Percentiles rank a stretch among this genome's conserved stretches.
These are phyloP conservation scores for Chlorella sp. DNA, from an alignment of 139 green algal species.

Conservation along the genomic window DNA sequence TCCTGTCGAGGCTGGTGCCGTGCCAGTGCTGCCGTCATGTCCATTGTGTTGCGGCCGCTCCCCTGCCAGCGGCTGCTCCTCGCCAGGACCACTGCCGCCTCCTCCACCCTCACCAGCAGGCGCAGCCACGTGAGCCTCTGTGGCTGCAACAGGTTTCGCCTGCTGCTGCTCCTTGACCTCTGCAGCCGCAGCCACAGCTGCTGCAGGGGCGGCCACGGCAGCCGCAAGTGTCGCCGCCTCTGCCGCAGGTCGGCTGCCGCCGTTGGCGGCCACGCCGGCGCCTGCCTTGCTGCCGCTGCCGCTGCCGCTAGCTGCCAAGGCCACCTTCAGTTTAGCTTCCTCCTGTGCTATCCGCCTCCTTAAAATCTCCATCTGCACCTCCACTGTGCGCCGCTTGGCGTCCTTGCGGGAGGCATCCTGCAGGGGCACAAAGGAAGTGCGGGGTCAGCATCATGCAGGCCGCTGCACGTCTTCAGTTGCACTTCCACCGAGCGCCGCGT, in stretches of 20 bases:
- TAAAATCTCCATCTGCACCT: slow-evolving; percentile 28
- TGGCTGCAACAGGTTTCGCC: background rate
- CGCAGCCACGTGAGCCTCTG: background rate
- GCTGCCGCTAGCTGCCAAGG: background rate
- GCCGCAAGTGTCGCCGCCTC: background rate
- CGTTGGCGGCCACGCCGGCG: background rate
- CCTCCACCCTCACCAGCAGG: background rate
- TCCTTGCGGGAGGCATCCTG: slow-evolving; percentile 15
- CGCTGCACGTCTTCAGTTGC: background rate
- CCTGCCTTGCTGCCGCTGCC: background rate
- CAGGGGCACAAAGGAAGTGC: background rate
- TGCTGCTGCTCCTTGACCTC: background rate
- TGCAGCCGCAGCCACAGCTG: background rate
- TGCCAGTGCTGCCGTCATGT: background rate
- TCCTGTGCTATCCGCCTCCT: slow-evolving; percentile 11
- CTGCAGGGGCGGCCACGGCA: background rate
- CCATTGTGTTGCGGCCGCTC: background rate
- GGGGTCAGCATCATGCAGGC: too few species aligned
- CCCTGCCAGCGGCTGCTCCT: background rate
- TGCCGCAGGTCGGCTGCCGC: background rate
- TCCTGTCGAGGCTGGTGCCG: too few species aligned
- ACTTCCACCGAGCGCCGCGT: too few species aligned
- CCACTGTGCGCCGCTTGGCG: slow-evolving; percentile 16
- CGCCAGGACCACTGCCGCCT: background rate
- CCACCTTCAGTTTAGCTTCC: slow-evolving; percentile 17